Base-by-base conservation (phyloP, 495 filamentous ascomycete species). In the Xylaria venustula region DNA sequence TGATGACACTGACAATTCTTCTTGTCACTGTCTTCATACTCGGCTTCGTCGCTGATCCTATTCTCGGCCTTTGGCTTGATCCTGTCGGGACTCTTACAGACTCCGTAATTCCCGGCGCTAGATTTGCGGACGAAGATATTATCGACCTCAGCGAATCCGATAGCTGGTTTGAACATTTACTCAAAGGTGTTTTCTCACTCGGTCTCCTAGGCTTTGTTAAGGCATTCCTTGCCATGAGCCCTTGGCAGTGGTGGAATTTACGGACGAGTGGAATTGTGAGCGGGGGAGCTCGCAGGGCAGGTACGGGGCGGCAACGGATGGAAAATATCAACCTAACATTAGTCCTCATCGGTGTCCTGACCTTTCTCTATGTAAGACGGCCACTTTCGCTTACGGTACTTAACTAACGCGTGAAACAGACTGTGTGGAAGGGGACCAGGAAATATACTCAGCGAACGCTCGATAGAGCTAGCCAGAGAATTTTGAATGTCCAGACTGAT, bases 41-140 rank as follows among this genome's bases (percentile, higher is more conserved):
- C 61, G 92, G 92, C 54, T 97, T 97, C 67, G 74, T 97, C 69
- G 92, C 91, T 62, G 93, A 97, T 76, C 92, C 92, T 11, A 91
- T 98, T 65, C 90, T 98, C 70, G 89, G 90, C 61, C 77, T 96
- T 19, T 96, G 92, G 77, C 71, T 93, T 15, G 91, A 95, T 68
- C 90, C 91, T 0, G 73, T 87, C 54, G 68, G 81, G 65, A 74
- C 70, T 45, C 61, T 79, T 49, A 60, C 67, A 48, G 79, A 81
- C 25, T 58, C 71, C 2, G 71, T 81, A 25, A 61, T 63, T 15
- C 54, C 64, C 65, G 30, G 75, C 65, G 26, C 63, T 69, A 62
- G 66, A 75, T 47, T 61, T 68, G 25, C 68, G 77, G 53, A 67
- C 70, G 79, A 80, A 17, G 62, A 66, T 8, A 30, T 63, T 19